Evolutionary conservation across 2,329 filamentous ascomycete genomes (phyloP), one percentile per base, ranked within the genome.

Genomic region (Penicillium janthinellum): DNA sequence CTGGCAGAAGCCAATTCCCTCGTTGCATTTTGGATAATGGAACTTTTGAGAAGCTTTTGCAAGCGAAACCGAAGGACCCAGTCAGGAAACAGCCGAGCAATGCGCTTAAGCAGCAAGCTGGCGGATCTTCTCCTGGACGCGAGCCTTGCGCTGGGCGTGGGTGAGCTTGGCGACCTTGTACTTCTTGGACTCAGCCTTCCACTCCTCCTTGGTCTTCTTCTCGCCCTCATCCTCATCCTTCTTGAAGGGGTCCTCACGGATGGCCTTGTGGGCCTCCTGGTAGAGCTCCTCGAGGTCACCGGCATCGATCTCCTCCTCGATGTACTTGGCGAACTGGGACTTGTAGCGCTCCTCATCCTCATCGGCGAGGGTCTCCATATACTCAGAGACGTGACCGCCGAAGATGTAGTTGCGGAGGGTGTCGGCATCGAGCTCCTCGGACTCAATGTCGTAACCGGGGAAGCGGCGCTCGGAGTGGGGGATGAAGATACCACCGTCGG

Each of bases 301-400:
- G 67, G 95, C 93, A 85, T 98, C 94, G 70, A 99, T 81, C 74
- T 96, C 95, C 78, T 96, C 92, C 70, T 99, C 94, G 72, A 96
- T 90, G 88, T 99, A 99, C 83, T 95, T 90, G 81, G 88, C 85
- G 90, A 99, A 99, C 86, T 99, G 95, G 74, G 87, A 88, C 87
- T 94, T 94, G 91, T 92, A 99, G 79, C 95, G 93, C 88, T 99
- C 95, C 90, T 99, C 95, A 78, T 99, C 95, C 79, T 99, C 95
- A 76, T 99, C 95, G 83, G 95, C 95, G 69, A 99, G 91, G 61
- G 90, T 95, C 90, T 99, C 95, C 95, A 99, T 99, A 89, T 99
- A 99, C 88, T 99, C 95, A 72, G 94, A 93, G 69, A 99, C 91
- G 88, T 99, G 95, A 65, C 95, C 94, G 78, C 87, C 95, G 82